Base-by-base conservation (phyloP, 148 eudicot genomes). In the Pharnaceum exiguum region DNA sequence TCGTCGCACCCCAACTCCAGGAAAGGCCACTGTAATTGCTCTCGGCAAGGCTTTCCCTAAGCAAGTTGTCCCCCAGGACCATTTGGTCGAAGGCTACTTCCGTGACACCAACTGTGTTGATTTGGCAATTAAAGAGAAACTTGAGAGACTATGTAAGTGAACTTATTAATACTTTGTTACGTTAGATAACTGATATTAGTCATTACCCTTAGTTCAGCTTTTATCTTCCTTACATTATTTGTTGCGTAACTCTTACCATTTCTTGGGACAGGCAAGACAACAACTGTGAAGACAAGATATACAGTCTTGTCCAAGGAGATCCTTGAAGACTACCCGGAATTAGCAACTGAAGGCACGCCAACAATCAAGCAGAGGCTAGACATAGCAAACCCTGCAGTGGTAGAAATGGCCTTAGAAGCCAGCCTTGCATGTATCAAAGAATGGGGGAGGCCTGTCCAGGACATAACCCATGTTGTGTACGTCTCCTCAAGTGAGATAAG, bases 261-360 rank as follows among this genome's bases (percentile, higher is more conserved):
- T 27, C 3, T 22, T 25, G 44, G 4, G 42, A 28, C 49, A 85
- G 88, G 93, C 69, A 85, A 85, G 69, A 82, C 93, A 27, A 85
- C 93, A n/a, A 85, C 88, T 10, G 93, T 85, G 54, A 85, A 85
- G 78, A 85, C 88, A 28, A 68, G 93, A 32, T 85, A 85, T 76
- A 85, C 88, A 9, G 93, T 85, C 2, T 70, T 85, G 79, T 82
- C 79, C 0, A 75, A 46, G 30, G 93, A 85, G 56, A 77, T 82
- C 13, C 57, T 85, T 10, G 78, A 79, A 49, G 60, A 66, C 36
- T 79, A 79, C 48, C 88, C 93, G 5, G 88, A 85, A 42, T 68
- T 85, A 37, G 83, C 85, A 48, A 82, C 79, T 8, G 93, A 85
- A 28, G 93, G 93, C 29, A 57, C 82, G 22, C 78, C 93, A 32